A percentile compares a stretch with the other conserved stretches of the same genome.
These are phyloP conservation scores for Thuja plicata DNA, from an alignment of 83 land plant genomes.

Conservation along the genomic window DNA sequence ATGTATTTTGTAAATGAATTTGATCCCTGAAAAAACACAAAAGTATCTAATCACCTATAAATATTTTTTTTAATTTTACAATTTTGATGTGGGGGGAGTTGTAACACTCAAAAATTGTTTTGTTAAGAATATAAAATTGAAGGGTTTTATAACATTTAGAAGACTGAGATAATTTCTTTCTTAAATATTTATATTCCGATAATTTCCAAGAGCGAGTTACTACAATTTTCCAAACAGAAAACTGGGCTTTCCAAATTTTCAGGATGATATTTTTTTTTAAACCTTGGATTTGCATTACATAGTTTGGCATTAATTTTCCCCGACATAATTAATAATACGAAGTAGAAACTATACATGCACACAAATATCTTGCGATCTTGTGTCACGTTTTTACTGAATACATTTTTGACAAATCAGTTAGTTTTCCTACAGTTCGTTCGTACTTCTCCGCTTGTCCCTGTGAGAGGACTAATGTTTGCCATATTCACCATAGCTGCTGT, in stretches of 20 bases:
- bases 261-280: neutral
- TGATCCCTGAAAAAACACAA: no score
- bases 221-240: no score
- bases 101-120: no score
- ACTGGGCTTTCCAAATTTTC: neutral
- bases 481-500: conserved; percentile 34
- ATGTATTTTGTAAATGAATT: no score
- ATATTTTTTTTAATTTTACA: no score
- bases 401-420: neutral
- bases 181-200: no score
- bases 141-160: no score
- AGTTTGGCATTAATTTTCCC: neutral
- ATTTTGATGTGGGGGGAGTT: no score
- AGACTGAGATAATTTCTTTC: no score
- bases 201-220: neutral
- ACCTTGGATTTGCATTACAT: neutral
- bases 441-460: conserved; percentile 20
- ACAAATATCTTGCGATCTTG: neutral
- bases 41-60: no score
- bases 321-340: neutral
- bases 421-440: conserved; percentile 19
- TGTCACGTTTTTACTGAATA: neutral
- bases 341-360: neutral
- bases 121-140: no score
- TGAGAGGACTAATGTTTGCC: conserved; percentile 36